Percentiles rank a stretch among this genome's conserved stretches.
phyloP scores from a whole-genome alignment of 2,329 filamentous ascomycete genomes.

The Phyllosticta citrichinensis region DNA sequence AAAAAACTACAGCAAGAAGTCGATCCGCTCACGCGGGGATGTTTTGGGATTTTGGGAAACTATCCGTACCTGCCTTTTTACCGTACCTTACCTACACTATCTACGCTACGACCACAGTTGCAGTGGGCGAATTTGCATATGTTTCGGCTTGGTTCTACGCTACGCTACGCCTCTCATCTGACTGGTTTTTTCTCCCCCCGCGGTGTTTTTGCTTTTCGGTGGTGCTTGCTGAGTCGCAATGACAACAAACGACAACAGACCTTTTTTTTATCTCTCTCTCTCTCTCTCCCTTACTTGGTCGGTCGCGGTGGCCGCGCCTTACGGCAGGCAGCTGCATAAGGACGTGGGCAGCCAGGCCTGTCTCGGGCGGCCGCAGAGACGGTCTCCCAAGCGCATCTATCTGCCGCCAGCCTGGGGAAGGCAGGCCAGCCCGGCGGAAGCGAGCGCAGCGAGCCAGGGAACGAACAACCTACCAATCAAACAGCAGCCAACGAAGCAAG shows the following conservation, averaged over 20 bases:
- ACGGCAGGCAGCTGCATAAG: too few species aligned
- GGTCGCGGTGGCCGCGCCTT: too few species aligned
- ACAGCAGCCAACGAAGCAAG: too few species aligned
- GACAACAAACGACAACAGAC: too few species aligned
- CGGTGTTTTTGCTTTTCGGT: too few species aligned
- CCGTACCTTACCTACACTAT: too few species aligned
- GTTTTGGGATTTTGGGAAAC: conserved; percentile 13
- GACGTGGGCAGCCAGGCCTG: neutral
- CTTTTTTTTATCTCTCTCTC: too few species aligned
- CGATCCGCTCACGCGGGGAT: conserved; percentile 31
- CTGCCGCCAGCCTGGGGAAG: neutral
- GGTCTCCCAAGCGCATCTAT: neutral
- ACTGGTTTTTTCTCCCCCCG: too few species aligned
- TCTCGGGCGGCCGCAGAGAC: neutral
- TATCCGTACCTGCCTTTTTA: neutral
- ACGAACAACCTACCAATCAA: neutral
- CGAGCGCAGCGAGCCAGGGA: neutral
- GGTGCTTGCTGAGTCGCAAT: too few species aligned
- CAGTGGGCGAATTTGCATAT: neutral
- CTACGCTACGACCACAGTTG: too few species aligned
- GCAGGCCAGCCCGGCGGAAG: neutral
- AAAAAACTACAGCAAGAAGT: conserved; percentile 8
- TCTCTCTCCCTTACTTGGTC: too few species aligned
- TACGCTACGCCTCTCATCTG: too few species aligned
- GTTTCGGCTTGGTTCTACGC: neutral